A percentile compares a stretch with the other conserved stretches of the same genome.
Evolutionary conservation across 2,329 filamentous ascomycete species (phyloP).

Genomic region (Neofusicoccum kwambonambiense): DNA sequence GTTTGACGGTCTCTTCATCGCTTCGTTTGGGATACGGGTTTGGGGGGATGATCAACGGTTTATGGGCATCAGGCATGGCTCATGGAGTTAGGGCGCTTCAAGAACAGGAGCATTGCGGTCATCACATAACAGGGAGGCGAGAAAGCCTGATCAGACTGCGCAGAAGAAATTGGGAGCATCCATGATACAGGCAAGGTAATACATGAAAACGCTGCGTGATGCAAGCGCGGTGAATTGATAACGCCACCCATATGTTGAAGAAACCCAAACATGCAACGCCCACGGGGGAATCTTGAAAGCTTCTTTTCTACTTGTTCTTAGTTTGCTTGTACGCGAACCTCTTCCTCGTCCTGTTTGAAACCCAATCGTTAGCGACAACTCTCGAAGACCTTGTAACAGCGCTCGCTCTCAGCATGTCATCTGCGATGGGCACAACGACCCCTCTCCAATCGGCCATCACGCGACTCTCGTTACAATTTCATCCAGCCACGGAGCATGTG

Average conservation of each 20-base stretch:
- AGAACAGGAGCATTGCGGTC: not conserved
- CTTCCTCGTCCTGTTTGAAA: conserved; percentile 60
- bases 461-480: no score
- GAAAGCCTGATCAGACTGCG: not conserved
- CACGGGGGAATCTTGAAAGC: not conserved
- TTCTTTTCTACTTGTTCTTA: conserved; percentile 60
- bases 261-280: not conserved
- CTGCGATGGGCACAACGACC: not conserved
- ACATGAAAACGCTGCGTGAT: not conserved
- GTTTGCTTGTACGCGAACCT: conserved; percentile 67
- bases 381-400: not conserved
- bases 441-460: not conserved
- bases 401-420: not conserved
- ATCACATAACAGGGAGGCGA: not conserved
- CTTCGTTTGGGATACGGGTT: not conserved
- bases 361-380: conserved; percentile 19
- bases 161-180: not conserved
- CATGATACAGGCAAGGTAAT: not conserved
- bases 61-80: not conserved
- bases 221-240: not conserved
- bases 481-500: no score
- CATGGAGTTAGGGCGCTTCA: not conserved
- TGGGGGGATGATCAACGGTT: not conserved
- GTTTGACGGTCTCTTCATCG: not conserved
- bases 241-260: conserved; percentile 18